Base-by-base conservation (phyloP, 495 filamentous ascomycete species). In the Podospora anserina region DNA sequence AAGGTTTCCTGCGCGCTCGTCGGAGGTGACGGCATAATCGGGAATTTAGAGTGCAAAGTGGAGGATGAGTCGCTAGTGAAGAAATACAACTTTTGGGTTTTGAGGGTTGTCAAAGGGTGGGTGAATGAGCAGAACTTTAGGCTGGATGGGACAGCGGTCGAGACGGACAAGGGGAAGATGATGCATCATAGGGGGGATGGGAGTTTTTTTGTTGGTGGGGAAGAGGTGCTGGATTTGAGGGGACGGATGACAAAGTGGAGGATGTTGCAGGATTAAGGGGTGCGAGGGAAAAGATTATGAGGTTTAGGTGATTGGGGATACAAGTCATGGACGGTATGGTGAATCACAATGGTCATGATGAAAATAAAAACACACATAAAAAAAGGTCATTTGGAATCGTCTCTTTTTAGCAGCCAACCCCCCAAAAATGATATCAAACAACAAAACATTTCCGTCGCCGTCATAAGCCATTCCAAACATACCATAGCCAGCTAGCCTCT, bases 181-280 rank as follows among this genome's bases (percentile, higher is more conserved):
- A 59, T 59, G 19, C 56, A 59, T 26, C 56, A 27, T 59, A 59
- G 56, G 26, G 19, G 56, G 1, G 56, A 59, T 59, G 56, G 56
- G 26, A 59, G 26, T 6, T 59, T 59, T 59, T 59, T 27, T 9
- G 56, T 59, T 5, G 56, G 26, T 7, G 26, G 26, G 39, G 39
- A 16, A 2, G 39, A 11, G 39, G 39, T 59, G 26, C 15, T 59
- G 56, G 56, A 59, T 59, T 59, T 59, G 56, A 59, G 56, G 19
- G 56, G 26, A 15, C 4, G 56, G 56, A 59, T 59, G 56, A 18
- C 18, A 5, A 59, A 59, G 26, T 59, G 56, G 56, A 27, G 26
- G 26, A 27, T 20, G 56, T 59, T 59, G 56, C 26, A 23, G 56
- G 56, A 59, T 59, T 59, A 18, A 59, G 55, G 55, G 23, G 23